These are phyloP conservation scores for Coffea canephora DNA, from an alignment of 257 asterid genomes.

Conservation along the genomic window DNA sequence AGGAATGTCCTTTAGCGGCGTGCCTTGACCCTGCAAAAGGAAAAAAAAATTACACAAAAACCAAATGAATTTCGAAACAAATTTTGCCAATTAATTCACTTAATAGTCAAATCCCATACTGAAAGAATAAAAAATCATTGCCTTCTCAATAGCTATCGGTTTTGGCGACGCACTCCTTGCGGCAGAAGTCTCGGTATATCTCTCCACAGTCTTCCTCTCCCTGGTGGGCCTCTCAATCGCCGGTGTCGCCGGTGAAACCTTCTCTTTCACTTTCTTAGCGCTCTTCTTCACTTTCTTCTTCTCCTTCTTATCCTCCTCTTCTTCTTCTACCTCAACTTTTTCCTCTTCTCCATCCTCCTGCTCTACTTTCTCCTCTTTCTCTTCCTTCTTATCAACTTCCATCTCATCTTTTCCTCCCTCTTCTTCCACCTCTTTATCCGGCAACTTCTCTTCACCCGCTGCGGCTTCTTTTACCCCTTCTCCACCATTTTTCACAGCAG, in stretches of 20 bases:
- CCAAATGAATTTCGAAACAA: neutral
- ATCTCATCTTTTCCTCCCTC: slow-evolving; percentile 8
- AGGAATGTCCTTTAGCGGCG: slow-evolving; percentile 83
- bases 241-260: slow-evolving; percentile 39
- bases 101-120: neutral
- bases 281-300: slow-evolving; percentile 7
- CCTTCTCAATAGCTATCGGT: slow-evolving; percentile 73
- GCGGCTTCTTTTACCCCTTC: slow-evolving; percentile 6
- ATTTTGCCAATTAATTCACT: neutral
- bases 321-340: slow-evolving; percentile 7
- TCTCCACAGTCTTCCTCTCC: slow-evolving; percentile 81
- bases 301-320: neutral
- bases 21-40: slow-evolving; percentile 69
- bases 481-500: neutral
- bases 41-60: neutral
- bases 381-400: slow-evolving; percentile 16
- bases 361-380: neutral
- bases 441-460: neutral
- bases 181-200: slow-evolving; percentile 50
- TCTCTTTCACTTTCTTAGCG: slow-evolving; percentile 6
- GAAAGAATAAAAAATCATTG: slow-evolving; percentile 5
- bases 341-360: neutral
- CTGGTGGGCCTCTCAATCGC: slow-evolving; percentile 62
- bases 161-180: slow-evolving; percentile 42
- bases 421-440: neutral